Conservation (phyloP, 2,329 filamentous ascomycete genomes). For the Stemphylium beticola region DNA sequence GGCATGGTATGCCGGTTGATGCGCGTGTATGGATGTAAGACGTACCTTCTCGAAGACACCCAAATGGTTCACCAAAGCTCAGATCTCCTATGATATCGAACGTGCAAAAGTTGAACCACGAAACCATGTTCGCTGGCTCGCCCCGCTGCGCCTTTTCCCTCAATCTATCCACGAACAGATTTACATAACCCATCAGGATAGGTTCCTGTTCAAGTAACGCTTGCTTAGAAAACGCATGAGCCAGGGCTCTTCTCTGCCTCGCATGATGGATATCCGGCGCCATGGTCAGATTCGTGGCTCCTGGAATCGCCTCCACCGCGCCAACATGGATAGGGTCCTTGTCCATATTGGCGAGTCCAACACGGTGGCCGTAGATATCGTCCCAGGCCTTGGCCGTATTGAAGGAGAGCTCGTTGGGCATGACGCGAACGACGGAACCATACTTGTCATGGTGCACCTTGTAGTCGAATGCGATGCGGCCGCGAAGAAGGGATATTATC, state of each 20-base stretch:
- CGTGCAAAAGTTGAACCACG: slow-evolving; percentile 43
- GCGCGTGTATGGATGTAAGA: neutral
- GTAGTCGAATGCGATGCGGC: slow-evolving; percentile 41
- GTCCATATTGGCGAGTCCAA: slow-evolving; percentile 42
- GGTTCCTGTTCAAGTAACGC: slow-evolving; percentile 50
- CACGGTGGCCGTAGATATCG: slow-evolving; percentile 44
- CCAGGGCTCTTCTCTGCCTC: slow-evolving; percentile 48
- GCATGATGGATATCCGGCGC: slow-evolving; percentile 50
- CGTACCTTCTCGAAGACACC: slow-evolving; percentile 39
- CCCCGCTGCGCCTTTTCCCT: slow-evolving; percentile 41
- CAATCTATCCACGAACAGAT: slow-evolving; percentile 50
- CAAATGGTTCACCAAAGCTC: slow-evolving; percentile 42
- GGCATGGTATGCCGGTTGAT: neutral
- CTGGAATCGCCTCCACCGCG: slow-evolving; percentile 44
- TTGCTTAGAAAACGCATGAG: slow-evolving; percentile 51
- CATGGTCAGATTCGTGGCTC: slow-evolving; percentile 46
- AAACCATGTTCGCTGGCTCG: slow-evolving; percentile 40
- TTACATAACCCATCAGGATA: slow-evolving; percentile 50
- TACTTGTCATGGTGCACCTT: slow-evolving; percentile 41
- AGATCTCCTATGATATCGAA: slow-evolving; percentile 45
- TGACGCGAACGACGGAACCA: slow-evolving; percentile 44
- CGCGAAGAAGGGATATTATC: slow-evolving; percentile 33
- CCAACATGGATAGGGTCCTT: slow-evolving; percentile 47
- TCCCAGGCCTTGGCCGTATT: slow-evolving; percentile 43
- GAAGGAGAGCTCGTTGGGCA: slow-evolving; percentile 44